These are phyloP conservation scores for Poronia punctata DNA, from an alignment of 495 filamentous ascomycete species.

Conservation along the genomic window DNA sequence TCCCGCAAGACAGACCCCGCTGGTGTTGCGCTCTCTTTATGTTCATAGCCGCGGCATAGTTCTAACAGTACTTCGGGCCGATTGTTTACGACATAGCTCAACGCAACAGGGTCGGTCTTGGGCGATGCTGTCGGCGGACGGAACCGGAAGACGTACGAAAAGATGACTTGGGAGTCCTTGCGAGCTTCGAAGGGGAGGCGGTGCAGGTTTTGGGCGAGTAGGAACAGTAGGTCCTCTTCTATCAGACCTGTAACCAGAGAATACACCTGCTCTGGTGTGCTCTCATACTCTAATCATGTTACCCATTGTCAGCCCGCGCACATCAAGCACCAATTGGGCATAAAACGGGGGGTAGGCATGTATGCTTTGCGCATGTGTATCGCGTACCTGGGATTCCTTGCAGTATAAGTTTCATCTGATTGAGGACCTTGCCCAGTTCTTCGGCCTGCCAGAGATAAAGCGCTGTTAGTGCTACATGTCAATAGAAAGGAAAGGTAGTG, in stretches of 20 bases:
- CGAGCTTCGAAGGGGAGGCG: constrained; percentile 87
- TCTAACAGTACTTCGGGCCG: constrained; percentile 82
- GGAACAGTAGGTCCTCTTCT: constrained; percentile 78
- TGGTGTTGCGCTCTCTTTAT: constrained; percentile 85
- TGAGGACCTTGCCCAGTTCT: constrained; percentile 67
- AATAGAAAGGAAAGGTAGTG: constrained; percentile 2
- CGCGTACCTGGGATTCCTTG: constrained; percentile 77
- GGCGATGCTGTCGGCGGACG: constrained; percentile 51
- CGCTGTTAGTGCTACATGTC: constrained; percentile 8
- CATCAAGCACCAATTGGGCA: not conserved
- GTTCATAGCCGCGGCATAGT: constrained; percentile 81
- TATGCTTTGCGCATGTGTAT: no score
- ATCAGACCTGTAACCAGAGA: constrained; percentile 72
- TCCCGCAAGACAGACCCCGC: constrained; percentile 89
- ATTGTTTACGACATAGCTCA: constrained; percentile 76
- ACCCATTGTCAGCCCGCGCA: constrained; percentile 6
- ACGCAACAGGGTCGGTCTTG: constrained; percentile 65
- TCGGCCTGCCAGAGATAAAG: constrained; percentile 42
- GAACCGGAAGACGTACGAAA: constrained; percentile 82
- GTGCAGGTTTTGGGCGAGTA: constrained; percentile 71
- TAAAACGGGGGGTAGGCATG: no score
- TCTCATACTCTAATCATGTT: constrained; percentile 62
- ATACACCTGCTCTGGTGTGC: constrained; percentile 77
- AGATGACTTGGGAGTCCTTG: constrained; percentile 84
- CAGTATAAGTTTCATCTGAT: constrained; percentile 75